Evolutionary conservation across 225 moss, liverwort and hornwort genomes (phyloP).

Genomic region (Straminergon stramineum): DNA sequence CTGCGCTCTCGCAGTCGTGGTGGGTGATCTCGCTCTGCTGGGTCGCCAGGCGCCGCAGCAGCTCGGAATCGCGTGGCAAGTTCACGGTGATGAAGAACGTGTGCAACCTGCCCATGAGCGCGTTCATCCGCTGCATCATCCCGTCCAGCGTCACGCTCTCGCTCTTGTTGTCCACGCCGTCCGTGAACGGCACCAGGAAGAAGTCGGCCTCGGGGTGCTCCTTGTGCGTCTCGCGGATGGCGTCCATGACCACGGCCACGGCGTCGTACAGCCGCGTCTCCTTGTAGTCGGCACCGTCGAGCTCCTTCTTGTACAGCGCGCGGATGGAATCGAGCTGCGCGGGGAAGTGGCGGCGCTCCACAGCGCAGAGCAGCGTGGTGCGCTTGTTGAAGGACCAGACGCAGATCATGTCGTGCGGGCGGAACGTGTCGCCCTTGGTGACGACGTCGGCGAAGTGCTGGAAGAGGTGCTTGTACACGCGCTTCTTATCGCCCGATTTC

Average conservation of each 20-base stretch:
- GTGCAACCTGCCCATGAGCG: slow-evolving; percentile 17
- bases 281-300: background rate
- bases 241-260: slow-evolving; percentile 10
- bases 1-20: slow-evolving; percentile 19
- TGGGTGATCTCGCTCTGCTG: slow-evolving; percentile 14
- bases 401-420: slow-evolving; percentile 11
- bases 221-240: slow-evolving; percentile 1
- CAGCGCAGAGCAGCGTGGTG: slow-evolving; percentile 1
- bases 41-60: background rate
- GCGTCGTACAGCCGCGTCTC: slow-evolving; percentile 35
- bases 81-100: slow-evolving; percentile 33
- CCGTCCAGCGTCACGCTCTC: background rate
- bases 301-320: background rate
- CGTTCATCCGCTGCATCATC: slow-evolving; percentile 19
- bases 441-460: slow-evolving; percentile 5
- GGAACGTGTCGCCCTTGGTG: slow-evolving; percentile 1
- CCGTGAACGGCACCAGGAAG: slow-evolving; percentile 36
- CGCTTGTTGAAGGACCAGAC: slow-evolving; percentile 30
- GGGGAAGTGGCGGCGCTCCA: slow-evolving; percentile 7
- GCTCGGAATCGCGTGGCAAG: background rate
- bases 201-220: slow-evolving; percentile 2
- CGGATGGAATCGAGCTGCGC: background rate
- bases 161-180: slow-evolving; percentile 30
- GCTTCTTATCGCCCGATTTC: slow-evolving; percentile 11
- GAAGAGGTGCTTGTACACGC: slow-evolving; percentile 23